Conservation (phyloP, 164 flowering plant genomes). For the Echeveria elegans region DNA sequence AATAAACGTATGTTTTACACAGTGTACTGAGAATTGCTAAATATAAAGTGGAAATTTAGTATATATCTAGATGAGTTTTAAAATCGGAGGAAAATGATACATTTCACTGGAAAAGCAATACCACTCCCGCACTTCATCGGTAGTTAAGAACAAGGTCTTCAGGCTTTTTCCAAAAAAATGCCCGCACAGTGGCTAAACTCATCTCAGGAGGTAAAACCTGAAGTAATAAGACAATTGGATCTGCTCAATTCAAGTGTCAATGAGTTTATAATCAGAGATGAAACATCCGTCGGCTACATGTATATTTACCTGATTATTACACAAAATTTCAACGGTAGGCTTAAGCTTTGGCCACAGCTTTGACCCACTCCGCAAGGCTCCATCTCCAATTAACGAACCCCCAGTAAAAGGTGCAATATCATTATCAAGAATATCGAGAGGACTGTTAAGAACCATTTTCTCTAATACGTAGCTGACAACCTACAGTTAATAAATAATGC, state of each 20-base stretch:
- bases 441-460: conserved; percentile 80
- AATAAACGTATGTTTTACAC: no score
- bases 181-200: conserved; percentile 92
- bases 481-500: conserved; percentile 24
- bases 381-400: not conserved
- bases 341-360: conserved; percentile 71
- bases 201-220: conserved; percentile 80
- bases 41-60: no score
- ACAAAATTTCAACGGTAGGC: conserved; percentile 84
- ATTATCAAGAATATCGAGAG: conserved; percentile 35
- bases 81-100: not conserved
- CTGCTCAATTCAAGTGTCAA: not conserved
- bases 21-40: no score
- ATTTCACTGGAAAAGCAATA: not conserved
- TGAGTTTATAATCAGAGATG: not conserved
- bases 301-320: conserved; percentile 84
- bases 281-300: not conserved
- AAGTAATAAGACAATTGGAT: not conserved
- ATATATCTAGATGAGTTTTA: not conserved
- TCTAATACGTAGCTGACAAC: conserved; percentile 83
- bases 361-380: conserved; percentile 16
- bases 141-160: conserved; percentile 92
- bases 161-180: conserved; percentile 93
- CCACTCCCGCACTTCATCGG: conserved; percentile 29
- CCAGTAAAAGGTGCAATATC: conserved; percentile 26